Base-by-base conservation (phyloP, 2,329 filamentous ascomycete genomes). In the Colletotrichum phormii region DNA sequence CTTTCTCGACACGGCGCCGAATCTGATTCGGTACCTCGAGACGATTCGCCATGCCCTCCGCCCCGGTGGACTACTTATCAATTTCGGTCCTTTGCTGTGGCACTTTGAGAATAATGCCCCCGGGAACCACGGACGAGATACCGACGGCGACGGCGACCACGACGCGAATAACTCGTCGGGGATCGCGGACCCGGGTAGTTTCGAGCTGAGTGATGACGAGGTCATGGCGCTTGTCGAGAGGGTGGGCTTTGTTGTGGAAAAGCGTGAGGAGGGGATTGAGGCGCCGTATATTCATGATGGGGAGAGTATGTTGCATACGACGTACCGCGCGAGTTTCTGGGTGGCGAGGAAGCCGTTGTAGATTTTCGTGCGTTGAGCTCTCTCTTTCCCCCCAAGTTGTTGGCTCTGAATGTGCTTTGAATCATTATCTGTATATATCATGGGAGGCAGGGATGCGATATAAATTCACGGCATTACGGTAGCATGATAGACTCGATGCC, bases 1-100 rank as follows among this genome's bases (percentile, higher is more conserved):
- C 84, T 99, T 99, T 85, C 92, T 99, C 71, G 97, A 99, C 81
- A 99, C 97, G 1, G 97, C 97, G 2, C 95, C 96, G 1, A 98
- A 99, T 80, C 81, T 98, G 37, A 93, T 98, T 66, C 90, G 93
- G 2, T 99, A 99, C 80, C 90, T 99, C 42, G 92, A 97, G 79
- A 92, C 95, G 1, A 94, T 98, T 67, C 86, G 85, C 54, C 89
- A 93, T 79, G 97, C 95, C 78, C 88, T 99, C 62, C 91, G 89
- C 76, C 86, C 90, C 0, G 93, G 93, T 31, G 97, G 97, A 0
- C 78, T 97, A 4, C 94, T 97, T 86, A 89, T 98, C 79, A 99
- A 99, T 79, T 86, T 97, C 29, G 97, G 97, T 0, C 97, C 97
- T 0, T 83, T 99, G 67, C 86, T 98, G 53, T 99, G 97, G 97